Conservation (phyloP, 768 basidiomycete species). For the Auricularia heimuer region DNA sequence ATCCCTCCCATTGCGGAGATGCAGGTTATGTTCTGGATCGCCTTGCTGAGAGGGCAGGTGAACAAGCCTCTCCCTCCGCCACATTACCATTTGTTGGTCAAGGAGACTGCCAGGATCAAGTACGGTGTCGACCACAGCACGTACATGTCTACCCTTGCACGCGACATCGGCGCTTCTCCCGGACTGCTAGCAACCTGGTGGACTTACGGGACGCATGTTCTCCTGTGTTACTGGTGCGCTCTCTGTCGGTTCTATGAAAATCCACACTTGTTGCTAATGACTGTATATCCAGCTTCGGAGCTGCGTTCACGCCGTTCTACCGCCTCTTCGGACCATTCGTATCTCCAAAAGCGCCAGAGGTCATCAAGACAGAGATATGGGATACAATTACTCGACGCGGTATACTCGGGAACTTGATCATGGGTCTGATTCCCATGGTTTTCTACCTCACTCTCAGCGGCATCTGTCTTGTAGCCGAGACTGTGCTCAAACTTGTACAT, state of each 20-base stretch:
- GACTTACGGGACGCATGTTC: slow-evolving; percentile 40
- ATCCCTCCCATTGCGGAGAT: slow-evolving; percentile 53
- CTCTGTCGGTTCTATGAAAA: background rate
- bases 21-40: slow-evolving; percentile 50
- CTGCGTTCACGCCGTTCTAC: slow-evolving; percentile 50
- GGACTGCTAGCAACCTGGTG: slow-evolving; percentile 36
- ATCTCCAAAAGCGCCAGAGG: slow-evolving; percentile 28
- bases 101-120: slow-evolving; percentile 41
- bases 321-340: slow-evolving; percentile 45
- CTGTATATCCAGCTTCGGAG: slow-evolving; percentile 35
- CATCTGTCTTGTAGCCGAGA: slow-evolving; percentile 14
- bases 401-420: slow-evolving; percentile 42
- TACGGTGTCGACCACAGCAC: slow-evolving; percentile 51
- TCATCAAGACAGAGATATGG: slow-evolving; percentile 49
- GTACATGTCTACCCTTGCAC: slow-evolving; percentile 48
- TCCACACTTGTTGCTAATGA: background rate
- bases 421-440: slow-evolving; percentile 47
- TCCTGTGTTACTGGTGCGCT: slow-evolving; percentile 44
- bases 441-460: slow-evolving; percentile 30
- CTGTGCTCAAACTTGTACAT: background rate
- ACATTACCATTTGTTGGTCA: slow-evolving; percentile 45
- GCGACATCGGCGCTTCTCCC: slow-evolving; percentile 47
- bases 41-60: slow-evolving; percentile 34
- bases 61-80: slow-evolving; percentile 33
- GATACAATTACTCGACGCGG: slow-evolving; percentile 49